Evolutionary conservation across 331 rosid species (phyloP).

Genomic region (Erythrophleum ivorense): DNA sequence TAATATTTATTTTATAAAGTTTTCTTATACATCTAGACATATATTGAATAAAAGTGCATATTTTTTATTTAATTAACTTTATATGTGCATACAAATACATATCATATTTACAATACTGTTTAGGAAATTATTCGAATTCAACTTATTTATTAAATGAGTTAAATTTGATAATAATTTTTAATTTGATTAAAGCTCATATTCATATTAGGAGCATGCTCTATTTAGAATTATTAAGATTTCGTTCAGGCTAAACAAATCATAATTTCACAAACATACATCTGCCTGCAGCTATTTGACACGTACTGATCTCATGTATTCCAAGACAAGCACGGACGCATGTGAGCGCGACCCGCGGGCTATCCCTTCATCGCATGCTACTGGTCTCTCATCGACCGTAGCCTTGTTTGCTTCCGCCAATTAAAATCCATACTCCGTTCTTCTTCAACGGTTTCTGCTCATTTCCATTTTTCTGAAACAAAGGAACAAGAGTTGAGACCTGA

Average conservation of each 20-base stretch:
- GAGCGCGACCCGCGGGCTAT: neutral
- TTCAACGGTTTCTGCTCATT: constrained; percentile 7
- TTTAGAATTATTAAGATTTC: neutral
- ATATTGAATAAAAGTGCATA: too few relatives aligned
- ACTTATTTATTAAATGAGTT: neutral
- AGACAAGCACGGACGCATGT: neutral
- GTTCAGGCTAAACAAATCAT: neutral
- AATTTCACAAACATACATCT: neutral
- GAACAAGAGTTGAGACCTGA: neutral
- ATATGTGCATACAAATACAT: too few relatives aligned
- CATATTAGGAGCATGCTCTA: neutral
- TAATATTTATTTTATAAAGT: too few relatives aligned
- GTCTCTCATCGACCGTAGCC: neutral
- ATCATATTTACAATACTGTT: too few relatives aligned
- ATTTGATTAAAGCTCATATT: neutral
- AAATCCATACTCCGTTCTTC: neutral
- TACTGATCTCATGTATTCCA: neutral
- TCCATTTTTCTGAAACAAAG: neutral
- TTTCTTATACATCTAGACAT: too few relatives aligned
- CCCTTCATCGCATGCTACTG: neutral
- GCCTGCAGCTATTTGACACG: neutral
- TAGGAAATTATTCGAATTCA: too few relatives aligned
- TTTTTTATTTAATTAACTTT: too few relatives aligned
- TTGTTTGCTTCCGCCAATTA: neutral
- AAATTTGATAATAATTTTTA: neutral